Base-by-base conservation (phyloP, 768 basidiomycete species). In the Leccinellum albellum region DNA sequence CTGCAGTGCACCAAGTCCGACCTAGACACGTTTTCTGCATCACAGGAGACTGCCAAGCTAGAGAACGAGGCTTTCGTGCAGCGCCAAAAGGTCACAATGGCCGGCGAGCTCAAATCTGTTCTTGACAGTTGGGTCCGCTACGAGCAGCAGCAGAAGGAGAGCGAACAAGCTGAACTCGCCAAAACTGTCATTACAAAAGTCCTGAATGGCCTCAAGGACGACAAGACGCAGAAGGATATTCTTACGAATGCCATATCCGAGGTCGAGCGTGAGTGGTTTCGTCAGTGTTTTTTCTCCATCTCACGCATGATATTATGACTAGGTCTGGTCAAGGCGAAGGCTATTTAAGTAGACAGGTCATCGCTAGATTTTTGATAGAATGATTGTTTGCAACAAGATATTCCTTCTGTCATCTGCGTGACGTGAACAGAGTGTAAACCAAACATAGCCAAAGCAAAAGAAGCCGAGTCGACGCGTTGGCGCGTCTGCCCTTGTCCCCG, bases 71-170 rank as follows among this genome's bases (percentile, higher is more conserved):
- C 89, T 56, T 99, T 98, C 66, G 86, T 89, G 47, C 91, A 93
- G 70, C 83, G 85, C 66, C 97, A 99, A 79, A 89, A 92, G 74
- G 85, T 88, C 57, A 86, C 84, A 44, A 77, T 98, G 68, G 86
- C 94, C 29, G 61, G 89, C 45, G 97, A 99, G 78, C 78, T 98
- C 69, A 98, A 98, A 78, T 66, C 87, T 29, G 95, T 98, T 40
- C 85, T 99, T 55, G 97, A 98, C 80, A 91, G 90, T 73, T 97
- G 95, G 95, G 96, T 94, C 56, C 90, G 97, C 71, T 94, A 87
- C 76, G 96, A 98, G 80, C 95, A 97, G 71, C 92, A 95, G 72
- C 81, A 85, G 70, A 94, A 97, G 81, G 95, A 99, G 80, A 89
- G 83, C 69, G 94, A 99, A 78, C 97, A 99, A 82, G 82, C 86